Base-by-base conservation (phyloP, 2,329 filamentous ascomycete species). In the Emmonsiellopsis sp. region DNA sequence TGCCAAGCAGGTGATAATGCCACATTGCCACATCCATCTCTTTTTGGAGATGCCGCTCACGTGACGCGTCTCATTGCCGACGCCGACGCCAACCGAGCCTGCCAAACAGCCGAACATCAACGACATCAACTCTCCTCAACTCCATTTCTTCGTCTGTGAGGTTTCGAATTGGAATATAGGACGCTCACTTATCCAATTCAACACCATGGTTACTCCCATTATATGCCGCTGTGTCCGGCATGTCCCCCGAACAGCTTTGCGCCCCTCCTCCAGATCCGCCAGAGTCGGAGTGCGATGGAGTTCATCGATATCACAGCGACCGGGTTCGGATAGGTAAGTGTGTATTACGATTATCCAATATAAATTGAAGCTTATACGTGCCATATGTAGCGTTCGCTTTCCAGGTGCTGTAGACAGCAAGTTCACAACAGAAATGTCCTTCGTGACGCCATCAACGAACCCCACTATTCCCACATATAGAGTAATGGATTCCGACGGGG, bases 321-420 rank as follows among this genome's bases (percentile, higher is more conserved):
- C 78, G 42, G 80, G 77, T 44, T 80, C 81, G 54, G 81, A 84
- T 64, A 76, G 74, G 81, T 84, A 72, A 58, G 74, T 61, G 43
- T 17, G 44, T n/a, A 27, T 9, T 47, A 21, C 42, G 7, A 21
- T 34, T 27, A 31, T 21, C 47, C 33, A 6, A 13, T 6, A 49
- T n/a, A 31, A 13, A 37, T 21, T n/a, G 36, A 49, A 49, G 36
- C 54, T 58, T 42, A 61, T 39, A 14, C 36, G 17, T 21, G 14
- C 14, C 17, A 11, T 27, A 34, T 62, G 61, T 31, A 83, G 80
- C 54, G 77, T 82, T 9, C 74, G 82, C 53, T 98, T 98, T 61
- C 93, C 93, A 0, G 93, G 93, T n/a, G 93, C 93, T 0, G 77
- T 97, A 50, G 92, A 96, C 69, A 95, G 89, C 68, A 88, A 88